Evolutionary conservation across 345 rosid genomes (phyloP).

Genomic region (Toxicodendron radicans): DNA sequence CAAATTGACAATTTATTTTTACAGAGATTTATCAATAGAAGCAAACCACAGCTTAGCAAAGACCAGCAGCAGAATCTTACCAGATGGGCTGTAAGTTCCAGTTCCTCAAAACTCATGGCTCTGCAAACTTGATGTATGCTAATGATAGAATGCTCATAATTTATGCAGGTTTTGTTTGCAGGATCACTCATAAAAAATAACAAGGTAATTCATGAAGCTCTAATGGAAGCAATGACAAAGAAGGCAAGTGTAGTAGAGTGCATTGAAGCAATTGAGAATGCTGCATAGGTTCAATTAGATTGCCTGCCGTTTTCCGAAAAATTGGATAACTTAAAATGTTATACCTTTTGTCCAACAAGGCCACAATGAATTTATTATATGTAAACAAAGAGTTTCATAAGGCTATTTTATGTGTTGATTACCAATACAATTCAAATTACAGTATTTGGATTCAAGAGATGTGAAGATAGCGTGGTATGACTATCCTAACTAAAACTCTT

Average conservation of each 20-base stretch:
- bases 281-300: conserved; percentile 33
- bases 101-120: neutral
- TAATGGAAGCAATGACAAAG: conserved; percentile 73
- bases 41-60: conserved; percentile 76
- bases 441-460: too few species aligned
- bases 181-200: conserved; percentile 85
- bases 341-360: neutral
- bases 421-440: too few species aligned
- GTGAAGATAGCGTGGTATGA: too few species aligned
- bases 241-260: conserved; percentile 79
- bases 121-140: neutral
- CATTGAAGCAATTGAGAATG: conserved; percentile 71
- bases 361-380: neutral
- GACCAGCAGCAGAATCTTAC: conserved; percentile 94
- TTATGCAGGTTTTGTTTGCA: conserved; percentile 69
- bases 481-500: too few species aligned
- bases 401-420: neutral
- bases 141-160: conserved; percentile 8
- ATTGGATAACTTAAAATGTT: neutral
- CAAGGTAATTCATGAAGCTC: conserved; percentile 63
- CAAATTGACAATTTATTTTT: neutral
- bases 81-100: conserved; percentile 86
- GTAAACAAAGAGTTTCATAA: neutral
- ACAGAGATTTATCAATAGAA: conserved; percentile 87
- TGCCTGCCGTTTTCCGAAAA: neutral